Evolutionary conservation across 2,329 filamentous ascomycete species (phyloP).

Genomic region (Xylaria sp.): DNA sequence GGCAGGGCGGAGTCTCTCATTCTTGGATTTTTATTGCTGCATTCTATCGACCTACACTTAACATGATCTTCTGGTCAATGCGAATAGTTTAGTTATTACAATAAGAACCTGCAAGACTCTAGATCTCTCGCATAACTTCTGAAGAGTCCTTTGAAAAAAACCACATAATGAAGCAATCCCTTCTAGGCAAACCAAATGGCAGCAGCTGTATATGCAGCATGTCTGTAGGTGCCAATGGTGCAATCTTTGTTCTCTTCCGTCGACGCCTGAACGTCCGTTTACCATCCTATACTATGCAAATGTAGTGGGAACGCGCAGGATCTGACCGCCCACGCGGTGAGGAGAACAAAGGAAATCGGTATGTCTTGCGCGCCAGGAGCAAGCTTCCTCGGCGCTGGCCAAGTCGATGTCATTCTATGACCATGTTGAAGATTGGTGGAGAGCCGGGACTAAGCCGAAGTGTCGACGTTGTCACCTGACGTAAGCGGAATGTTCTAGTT

Average conservation of each 20-base stretch:
- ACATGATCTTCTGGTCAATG: conserved; percentile 27
- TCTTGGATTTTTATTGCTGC: conserved; percentile 27
- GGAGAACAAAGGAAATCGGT: conserved; percentile 35
- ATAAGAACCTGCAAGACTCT: conserved; percentile 31
- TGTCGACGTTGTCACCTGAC: conserved; percentile 15
- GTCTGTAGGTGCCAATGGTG: conserved; percentile 17
- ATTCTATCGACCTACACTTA: conserved; percentile 36
- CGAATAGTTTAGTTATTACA: conserved; percentile 39
- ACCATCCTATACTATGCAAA: conserved; percentile 39
- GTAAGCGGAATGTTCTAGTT: conserved; percentile 14
- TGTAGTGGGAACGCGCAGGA: conserved; percentile 22
- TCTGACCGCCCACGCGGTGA: conserved; percentile 15
- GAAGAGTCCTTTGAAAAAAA: conserved; percentile 28
- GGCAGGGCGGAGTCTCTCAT: too few relatives aligned
- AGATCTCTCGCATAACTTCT: conserved; percentile 26
- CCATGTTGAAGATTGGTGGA: conserved; percentile 30
- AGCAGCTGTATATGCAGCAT: conserved; percentile 23
- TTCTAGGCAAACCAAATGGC: conserved; percentile 18
- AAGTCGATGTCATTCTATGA: conserved; percentile 25
- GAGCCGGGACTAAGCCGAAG: conserved; percentile 28
- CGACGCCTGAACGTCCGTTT: conserved; percentile 39
- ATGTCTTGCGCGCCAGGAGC: conserved; percentile 17
- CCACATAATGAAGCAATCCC: conserved; percentile 24
- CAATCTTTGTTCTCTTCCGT: conserved; percentile 29
- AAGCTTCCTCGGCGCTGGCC: conserved; percentile 24